phyloP scores from a whole-genome alignment of 768 basidiomycete species.

The Kwoniella sp. region DNA sequence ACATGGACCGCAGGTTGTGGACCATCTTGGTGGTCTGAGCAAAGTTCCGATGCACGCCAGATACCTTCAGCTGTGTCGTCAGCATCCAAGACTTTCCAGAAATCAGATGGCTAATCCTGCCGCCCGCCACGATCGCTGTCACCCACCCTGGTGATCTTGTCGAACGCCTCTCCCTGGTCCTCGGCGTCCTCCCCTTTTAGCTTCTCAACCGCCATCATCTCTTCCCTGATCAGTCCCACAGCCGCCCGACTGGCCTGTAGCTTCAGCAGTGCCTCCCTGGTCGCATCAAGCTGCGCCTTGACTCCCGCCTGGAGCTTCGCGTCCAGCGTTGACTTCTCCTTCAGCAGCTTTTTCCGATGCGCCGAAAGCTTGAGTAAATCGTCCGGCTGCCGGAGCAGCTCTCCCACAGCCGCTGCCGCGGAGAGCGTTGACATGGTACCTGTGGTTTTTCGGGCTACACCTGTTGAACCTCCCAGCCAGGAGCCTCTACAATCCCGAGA shows the following conservation, averaged over 20 bases:
- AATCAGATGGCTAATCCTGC: no score
- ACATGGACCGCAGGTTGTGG: constrained; percentile 88
- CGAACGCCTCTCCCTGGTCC: constrained; percentile 78
- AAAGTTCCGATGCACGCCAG: constrained; percentile 90
- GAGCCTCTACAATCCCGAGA: no score
- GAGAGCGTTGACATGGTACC: constrained; percentile 28
- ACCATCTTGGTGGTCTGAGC: constrained; percentile 94
- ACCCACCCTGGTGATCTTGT: constrained; percentile 85
- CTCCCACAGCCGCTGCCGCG: constrained; percentile 48
- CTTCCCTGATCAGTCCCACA: constrained; percentile 38
- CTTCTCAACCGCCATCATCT: constrained; percentile 58
- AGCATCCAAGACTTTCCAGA: no score
- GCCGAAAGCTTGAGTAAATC: constrained; percentile 83
- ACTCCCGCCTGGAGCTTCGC: constrained; percentile 83
- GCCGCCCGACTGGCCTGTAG: constrained; percentile 45
- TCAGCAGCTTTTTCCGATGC: constrained; percentile 88
- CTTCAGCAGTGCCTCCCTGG: constrained; percentile 65
- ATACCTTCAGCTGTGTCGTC: no score
- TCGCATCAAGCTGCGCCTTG: constrained; percentile 86
- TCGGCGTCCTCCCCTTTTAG: constrained; percentile 74
- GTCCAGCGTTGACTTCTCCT: constrained; percentile 92
- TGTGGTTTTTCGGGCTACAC: no score
- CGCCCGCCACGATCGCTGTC: no score
- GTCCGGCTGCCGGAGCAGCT: constrained; percentile 87
- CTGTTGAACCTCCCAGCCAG: no score